Evolutionary conservation across 2,329 filamentous ascomycete species (phyloP), one percentile per base, ranked within the genome.

Genomic region (Ophioceras dolichostomum): DNA sequence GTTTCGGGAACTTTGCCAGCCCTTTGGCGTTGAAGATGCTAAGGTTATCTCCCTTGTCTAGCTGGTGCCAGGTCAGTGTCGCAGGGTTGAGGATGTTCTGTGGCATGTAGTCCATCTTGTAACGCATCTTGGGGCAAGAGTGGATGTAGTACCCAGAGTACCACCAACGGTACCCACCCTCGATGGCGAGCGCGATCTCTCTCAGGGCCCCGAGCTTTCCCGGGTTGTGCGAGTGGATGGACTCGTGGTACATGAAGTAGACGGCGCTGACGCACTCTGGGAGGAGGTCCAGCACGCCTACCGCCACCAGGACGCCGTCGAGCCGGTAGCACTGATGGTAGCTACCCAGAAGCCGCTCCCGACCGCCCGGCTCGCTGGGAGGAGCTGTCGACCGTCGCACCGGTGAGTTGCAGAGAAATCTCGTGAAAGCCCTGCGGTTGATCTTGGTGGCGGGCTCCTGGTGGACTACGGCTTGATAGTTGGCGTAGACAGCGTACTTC

Each of bases 71-170:
- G 8, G 58, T 52, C 43, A 79, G 63, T 0, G 67, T 69, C 43
- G 77, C 72, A 0, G 81, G 79, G 45, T 88, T 80, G 10, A 89
- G 66, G 10, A 91, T 68, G 49, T 79, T 73, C 50, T 86, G 81
- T 2, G 83, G 83, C 10, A 68, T 65, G 53, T 83, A 91, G 50
- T 87, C 79, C 40, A 78, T 80, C 62, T 91, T 91, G 63, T 91
- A 91, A 47, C 69, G 68, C 84, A 91, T 89, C 62, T 91, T 91
- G 37, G 72, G 67, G 49, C 83, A 89, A 38, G 63, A 76, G 54
- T 88, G 83, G 41, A 91, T 89, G 49, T 89, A 91, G 56, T 77
- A 89, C 5, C 84, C 78, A 5, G 70, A 79, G 57, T 89, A 91
- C 70, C 85, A 91, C 65, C 75, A 86, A 31, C 69, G 61, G 48